phyloP scores from a whole-genome alignment of 1,284 basidiomycete species.

The Inonotus obliquus region DNA sequence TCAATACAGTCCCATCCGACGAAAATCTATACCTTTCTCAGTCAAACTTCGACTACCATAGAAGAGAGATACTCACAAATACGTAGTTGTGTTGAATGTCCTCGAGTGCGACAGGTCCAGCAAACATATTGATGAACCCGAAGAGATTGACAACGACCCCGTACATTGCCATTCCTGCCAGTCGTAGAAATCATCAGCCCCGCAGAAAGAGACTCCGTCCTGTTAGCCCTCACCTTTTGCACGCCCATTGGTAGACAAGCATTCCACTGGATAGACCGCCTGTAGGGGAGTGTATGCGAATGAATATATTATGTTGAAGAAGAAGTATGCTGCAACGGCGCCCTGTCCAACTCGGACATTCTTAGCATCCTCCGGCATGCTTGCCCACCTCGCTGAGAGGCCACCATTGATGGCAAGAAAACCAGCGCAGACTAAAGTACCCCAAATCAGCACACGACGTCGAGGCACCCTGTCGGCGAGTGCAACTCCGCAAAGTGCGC shows the following conservation, averaged over 20 bases:
- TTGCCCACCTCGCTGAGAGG: slow-evolving; percentile 26
- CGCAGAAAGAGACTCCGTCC: slow-evolving; percentile 28
- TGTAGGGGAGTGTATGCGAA: slow-evolving; percentile 50
- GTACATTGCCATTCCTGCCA: slow-evolving; percentile 19
- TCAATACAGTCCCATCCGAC: slow-evolving; percentile 32
- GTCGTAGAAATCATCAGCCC: neutral
- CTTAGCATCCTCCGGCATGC: slow-evolving; percentile 20
- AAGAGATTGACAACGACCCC: slow-evolving; percentile 42
- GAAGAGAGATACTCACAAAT: slow-evolving; percentile 7
- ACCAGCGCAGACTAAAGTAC: slow-evolving; percentile 24
- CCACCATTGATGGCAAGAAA: slow-evolving; percentile 28
- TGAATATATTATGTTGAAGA: slow-evolving; percentile 47
- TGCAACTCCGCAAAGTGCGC: slow-evolving; percentile 45
- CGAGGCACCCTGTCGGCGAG: slow-evolving; percentile 38
- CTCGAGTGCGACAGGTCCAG: slow-evolving; percentile 43
- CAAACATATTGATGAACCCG: slow-evolving; percentile 48
- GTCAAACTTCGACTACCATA: neutral
- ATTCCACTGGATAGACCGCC: slow-evolving; percentile 53
- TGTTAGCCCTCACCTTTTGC: slow-evolving; percentile 50
- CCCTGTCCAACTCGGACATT: slow-evolving; percentile 31
- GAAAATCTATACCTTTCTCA: slow-evolving; percentile 27
- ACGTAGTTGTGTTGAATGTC: slow-evolving; percentile 36
- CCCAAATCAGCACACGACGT: slow-evolving; percentile 24
- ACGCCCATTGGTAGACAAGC: slow-evolving; percentile 49
- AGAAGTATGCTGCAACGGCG: slow-evolving; percentile 37